These are phyloP conservation scores for Bocquillonia castaneifolia DNA, from an alignment of 441 rosid genomes.

Conservation along the genomic window DNA sequence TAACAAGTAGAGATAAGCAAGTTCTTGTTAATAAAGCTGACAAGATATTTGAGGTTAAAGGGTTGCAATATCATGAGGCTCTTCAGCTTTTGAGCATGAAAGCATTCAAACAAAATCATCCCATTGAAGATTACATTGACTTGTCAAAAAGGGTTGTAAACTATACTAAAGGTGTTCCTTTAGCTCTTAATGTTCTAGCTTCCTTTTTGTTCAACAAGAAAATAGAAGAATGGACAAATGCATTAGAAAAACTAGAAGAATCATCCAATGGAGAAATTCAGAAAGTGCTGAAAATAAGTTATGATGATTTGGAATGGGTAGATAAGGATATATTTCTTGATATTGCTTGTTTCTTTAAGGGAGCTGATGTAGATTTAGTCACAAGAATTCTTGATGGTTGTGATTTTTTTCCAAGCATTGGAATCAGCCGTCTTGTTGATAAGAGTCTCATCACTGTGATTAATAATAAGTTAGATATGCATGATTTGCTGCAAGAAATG, in stretches of 20 bases:
- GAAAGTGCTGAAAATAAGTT: conserved; percentile 16
- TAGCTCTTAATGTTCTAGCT: conserved; percentile 23
- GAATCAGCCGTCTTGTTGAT: conserved; percentile 20
- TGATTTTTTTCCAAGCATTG: conserved; percentile 24
- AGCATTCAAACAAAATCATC: conserved; percentile 18
- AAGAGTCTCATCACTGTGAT: conserved; percentile 17
- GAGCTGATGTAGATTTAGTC: conserved; percentile 18
- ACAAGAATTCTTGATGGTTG: conserved; percentile 19
- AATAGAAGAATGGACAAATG: conserved; percentile 17
- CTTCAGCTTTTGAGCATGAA: conserved; percentile 16
- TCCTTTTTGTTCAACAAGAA: conserved; percentile 23
- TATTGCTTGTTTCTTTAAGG: conserved; percentile 31
- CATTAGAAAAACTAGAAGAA: conserved; percentile 19
- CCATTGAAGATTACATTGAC: conserved; percentile 12
- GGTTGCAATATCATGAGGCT: conserved; percentile 16
- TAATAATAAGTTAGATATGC: conserved; percentile 19
- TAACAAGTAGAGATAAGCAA: conserved; percentile 23
- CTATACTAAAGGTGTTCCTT: conserved; percentile 23
- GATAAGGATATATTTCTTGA: conserved; percentile 25
- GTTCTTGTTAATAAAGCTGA: conserved; percentile 14
- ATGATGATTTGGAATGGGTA: conserved; percentile 18
- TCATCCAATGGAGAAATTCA: conserved; percentile 11
- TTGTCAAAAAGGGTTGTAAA: conserved; percentile 13
- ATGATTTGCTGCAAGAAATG: conserved; percentile 43
- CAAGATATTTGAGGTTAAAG: conserved; percentile 11